Percentiles rank a stretch among this genome's conserved stretches.
Evolutionary conservation across 1,284 basidiomycete species (phyloP).

Genomic region (Nidula niveotomentosa): DNA sequence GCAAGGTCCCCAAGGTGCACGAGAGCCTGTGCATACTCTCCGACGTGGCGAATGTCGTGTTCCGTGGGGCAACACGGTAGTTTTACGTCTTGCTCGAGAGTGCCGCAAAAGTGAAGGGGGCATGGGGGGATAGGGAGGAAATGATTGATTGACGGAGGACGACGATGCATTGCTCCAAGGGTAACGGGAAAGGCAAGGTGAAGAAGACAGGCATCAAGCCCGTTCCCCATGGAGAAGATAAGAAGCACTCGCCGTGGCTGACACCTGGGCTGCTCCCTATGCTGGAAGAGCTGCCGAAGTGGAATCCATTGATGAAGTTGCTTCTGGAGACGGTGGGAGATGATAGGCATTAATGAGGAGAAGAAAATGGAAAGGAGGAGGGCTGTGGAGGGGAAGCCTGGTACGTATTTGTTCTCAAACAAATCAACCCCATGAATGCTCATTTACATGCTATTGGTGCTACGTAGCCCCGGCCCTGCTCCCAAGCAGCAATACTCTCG

Average conservation of each 20-base stretch:
- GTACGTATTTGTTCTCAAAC: constrained; percentile 34
- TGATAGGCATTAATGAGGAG: constrained; percentile 57
- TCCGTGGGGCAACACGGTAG: constrained; percentile 78
- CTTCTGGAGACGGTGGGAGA: constrained; percentile 93
- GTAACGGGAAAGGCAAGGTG: constrained; percentile 12
- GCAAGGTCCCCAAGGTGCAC: constrained; percentile 58
- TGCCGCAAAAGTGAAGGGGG: constrained; percentile 4
- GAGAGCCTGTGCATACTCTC: constrained; percentile 87
- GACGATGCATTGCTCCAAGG: constrained; percentile 47
- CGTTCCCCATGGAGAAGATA: background rate
- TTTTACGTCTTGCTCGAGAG: constrained; percentile 61
- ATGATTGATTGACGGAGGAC: constrained; percentile 52
- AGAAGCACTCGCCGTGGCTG: constrained; percentile 53
- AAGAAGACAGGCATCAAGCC: constrained; percentile 15
- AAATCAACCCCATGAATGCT: too few species aligned
- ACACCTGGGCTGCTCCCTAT: constrained; percentile 84
- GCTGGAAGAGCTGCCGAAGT: constrained; percentile 95
- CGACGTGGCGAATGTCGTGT: constrained; percentile 88
- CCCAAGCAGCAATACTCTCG: constrained; percentile 73
- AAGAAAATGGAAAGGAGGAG: too few species aligned
- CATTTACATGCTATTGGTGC: too few species aligned
- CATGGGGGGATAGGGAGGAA: too few species aligned
- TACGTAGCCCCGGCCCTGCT: too few species aligned
- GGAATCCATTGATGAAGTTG: constrained; percentile 84
- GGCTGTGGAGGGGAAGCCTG: constrained; percentile 29